Evolutionary conservation across 305 asterid species (phyloP).

Genomic region (Plantago coronopus): DNA sequence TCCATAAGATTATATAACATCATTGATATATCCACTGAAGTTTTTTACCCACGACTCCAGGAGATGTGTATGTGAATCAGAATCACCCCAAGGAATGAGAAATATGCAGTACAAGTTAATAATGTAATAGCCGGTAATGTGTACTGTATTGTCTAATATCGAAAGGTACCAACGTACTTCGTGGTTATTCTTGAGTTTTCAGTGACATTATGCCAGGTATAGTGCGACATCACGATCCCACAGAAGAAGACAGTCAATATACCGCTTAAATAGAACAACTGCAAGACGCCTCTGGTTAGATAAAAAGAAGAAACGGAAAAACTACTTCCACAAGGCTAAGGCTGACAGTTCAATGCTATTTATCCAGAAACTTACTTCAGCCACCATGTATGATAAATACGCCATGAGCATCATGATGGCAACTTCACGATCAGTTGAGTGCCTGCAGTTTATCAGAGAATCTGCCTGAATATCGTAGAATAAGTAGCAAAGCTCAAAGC

Average conservation of each 20-base stretch:
- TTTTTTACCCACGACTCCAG: no score
- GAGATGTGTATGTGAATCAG: no score
- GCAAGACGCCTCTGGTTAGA: constrained; percentile 30
- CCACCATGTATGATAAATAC: constrained; percentile 86
- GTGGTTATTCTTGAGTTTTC: constrained; percentile 91
- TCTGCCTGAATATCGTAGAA: constrained; percentile 15
- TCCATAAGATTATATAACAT: no score
- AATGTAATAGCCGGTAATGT: neutral
- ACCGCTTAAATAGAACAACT: constrained; percentile 59
- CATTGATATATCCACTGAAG: no score
- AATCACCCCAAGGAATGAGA: constrained; percentile 5
- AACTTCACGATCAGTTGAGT: constrained; percentile 97
- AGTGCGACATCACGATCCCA: constrained; percentile 80
- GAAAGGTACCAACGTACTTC: constrained; percentile 47
- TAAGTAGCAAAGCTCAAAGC: no score
- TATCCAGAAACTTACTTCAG: constrained; percentile 66
- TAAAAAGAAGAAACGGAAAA: constrained; percentile 14
- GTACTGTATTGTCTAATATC: constrained; percentile 6
- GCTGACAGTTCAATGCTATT: neutral
- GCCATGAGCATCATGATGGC: constrained; percentile 99
- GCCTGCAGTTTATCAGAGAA: constrained; percentile 48
- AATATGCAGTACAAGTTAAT: neutral
- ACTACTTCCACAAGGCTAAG: constrained; percentile 10
- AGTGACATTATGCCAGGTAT: constrained; percentile 91
- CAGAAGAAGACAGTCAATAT: constrained; percentile 77